These are phyloP conservation scores for Beauveria sp. DNA, from an alignment of 2,329 filamentous ascomycete species.

Conservation along the genomic window DNA sequence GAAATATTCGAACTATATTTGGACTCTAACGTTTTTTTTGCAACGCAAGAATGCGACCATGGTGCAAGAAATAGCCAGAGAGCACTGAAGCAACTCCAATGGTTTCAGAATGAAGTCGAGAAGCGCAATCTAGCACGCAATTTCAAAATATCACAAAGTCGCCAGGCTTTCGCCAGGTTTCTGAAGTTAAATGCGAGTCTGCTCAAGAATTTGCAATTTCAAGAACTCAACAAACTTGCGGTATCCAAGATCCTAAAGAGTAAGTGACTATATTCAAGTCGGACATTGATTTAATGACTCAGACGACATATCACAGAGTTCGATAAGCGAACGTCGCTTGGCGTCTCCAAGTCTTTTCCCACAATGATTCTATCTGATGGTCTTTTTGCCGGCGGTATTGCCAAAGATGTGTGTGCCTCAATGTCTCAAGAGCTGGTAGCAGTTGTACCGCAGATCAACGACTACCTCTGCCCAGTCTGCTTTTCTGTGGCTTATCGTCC, in stretches of 20 bases:
- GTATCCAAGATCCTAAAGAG: conserved; percentile 81
- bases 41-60: conserved; percentile 62
- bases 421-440: conserved; percentile 65
- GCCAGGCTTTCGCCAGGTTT: conserved; percentile 58
- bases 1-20: conserved; percentile 76
- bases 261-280: conserved; percentile 27
- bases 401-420: conserved; percentile 67
- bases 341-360: conserved; percentile 57
- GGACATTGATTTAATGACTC: conserved; percentile 1
- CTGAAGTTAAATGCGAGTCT: conserved; percentile 65
- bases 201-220: conserved; percentile 75
- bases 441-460: conserved; percentile 72
- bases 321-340: conserved; percentile 73
- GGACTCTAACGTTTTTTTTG: conserved; percentile 75
- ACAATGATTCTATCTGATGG: conserved; percentile 49
- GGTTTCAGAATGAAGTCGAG: conserved; percentile 63
- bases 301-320: conserved; percentile 54
- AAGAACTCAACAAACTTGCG: conserved; percentile 73
- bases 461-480: conserved; percentile 77
- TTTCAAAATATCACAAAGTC: conserved; percentile 61
- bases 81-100: conserved; percentile 60
- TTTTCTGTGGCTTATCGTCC: conserved; percentile 73
- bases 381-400: conserved; percentile 59
- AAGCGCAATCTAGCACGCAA: conserved; percentile 48
- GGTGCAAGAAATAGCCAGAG: conserved; percentile 57